phyloP scores from a whole-genome alignment of 257 asterid species.

The Solanum arcanum region DNA sequence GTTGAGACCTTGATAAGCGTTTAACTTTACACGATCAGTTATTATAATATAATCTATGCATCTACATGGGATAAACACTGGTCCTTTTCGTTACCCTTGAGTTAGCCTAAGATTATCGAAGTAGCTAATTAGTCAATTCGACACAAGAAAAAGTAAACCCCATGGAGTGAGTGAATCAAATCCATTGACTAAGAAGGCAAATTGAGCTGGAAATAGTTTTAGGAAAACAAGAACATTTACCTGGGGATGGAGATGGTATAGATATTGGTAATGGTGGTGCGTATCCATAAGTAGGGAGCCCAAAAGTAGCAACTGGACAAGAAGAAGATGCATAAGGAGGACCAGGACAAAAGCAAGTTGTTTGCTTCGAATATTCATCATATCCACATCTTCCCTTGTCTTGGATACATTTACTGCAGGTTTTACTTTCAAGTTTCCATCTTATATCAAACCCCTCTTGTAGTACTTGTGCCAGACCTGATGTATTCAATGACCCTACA shows the following conservation, averaged over 20 bases:
- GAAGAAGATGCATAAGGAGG: constrained; percentile 20
- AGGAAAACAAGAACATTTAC: constrained; percentile 2
- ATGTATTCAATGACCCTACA: neutral
- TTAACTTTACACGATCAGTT: neutral
- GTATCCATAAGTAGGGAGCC: neutral
- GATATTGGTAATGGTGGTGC: constrained; percentile 3
- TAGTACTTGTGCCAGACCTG: constrained; percentile 20
- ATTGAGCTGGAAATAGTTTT: neutral
- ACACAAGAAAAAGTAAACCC: neutral
- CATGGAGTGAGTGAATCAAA: neutral
- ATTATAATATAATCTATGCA: neutral
- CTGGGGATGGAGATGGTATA: neutral
- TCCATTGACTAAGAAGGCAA: neutral
- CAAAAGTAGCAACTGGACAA: constrained; percentile 12
- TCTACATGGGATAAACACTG: neutral
- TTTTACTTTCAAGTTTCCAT: constrained; percentile 33
- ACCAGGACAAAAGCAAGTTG: constrained; percentile 47
- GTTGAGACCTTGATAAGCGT: too few relatives aligned
- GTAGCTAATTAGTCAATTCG: neutral
- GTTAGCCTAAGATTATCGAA: neutral
- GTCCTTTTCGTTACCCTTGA: neutral
- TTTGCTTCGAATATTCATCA: constrained; percentile 9
- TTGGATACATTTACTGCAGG: constrained; percentile 32
- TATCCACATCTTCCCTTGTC: constrained; percentile 54
- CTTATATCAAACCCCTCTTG: constrained; percentile 39